Evolutionary conservation across 306 rosid species (phyloP).

Genomic region (Cucurbita moschata): DNA sequence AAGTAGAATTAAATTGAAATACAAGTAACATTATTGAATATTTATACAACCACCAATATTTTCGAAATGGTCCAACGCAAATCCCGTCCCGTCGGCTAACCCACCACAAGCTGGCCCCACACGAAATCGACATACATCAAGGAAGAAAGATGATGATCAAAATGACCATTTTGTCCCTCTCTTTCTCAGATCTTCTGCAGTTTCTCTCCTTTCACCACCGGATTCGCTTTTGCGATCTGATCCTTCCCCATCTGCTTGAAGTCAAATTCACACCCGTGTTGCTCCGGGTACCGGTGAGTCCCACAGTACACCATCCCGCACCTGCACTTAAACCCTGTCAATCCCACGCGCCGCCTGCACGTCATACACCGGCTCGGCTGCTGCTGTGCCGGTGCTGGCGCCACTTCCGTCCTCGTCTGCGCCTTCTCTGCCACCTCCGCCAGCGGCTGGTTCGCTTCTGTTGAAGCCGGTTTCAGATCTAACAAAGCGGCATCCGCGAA

Average conservation of each 20-base stretch:
- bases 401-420: background rate
- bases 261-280: conserved; percentile 57
- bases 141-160: background rate
- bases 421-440: background rate
- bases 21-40: too few species aligned
- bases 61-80: background rate
- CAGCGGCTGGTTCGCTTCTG: background rate
- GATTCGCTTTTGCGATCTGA: conserved; percentile 82
- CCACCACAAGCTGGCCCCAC: background rate
- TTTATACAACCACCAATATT: background rate
- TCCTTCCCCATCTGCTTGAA: conserved; percentile 59
- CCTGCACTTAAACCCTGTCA: conserved; percentile 71
- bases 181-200: conserved; percentile 43
- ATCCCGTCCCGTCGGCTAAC: background rate
- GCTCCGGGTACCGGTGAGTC: conserved; percentile 71
- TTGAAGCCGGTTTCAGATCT: background rate
- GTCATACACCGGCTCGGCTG: conserved; percentile 33
- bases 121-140: background rate
- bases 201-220: conserved; percentile 61
- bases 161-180: conserved; percentile 16
- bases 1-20: background rate
- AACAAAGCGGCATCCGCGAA: background rate
- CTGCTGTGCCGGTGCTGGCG: background rate
- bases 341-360: conserved; percentile 75
- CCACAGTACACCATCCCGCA: conserved; percentile 65